Evolutionary conservation across 2,329 filamentous ascomycete genomes (phyloP), one percentile per base, ranked within the genome.

Genomic region (Talaromyces pinophilus): DNA sequence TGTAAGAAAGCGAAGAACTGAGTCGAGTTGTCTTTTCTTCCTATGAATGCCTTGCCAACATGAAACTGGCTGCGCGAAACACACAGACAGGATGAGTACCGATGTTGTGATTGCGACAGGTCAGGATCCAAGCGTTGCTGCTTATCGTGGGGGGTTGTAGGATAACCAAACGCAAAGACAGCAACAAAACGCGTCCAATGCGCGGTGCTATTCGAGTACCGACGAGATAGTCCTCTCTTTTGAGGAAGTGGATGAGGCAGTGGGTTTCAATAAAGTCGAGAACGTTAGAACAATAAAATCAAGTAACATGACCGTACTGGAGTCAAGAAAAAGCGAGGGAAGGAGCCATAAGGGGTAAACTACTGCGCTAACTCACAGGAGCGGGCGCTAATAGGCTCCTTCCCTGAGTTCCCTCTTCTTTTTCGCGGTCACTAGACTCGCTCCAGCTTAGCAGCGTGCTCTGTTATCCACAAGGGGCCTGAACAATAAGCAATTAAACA

Each of bases 291-390:
- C 13, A 25, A 30, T 19, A 28, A 30, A 15, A 8, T 40, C 13
- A 5, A 44, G 59, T 30, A 28, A 17, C 13, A 28, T 22, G 8
- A 46, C 44, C 44, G n/a, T 15, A 22, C 28, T 40, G 3, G 13
- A 28, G 46, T 22, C 19, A 40, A 62, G 60, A 22, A 48, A 59
- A 46, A 35, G 59, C 42, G 59, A 62, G 59, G 59, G 46, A 22
- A 30, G 46, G 52, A 40, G 33, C 35, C 62, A 64, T 57, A 64
- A 64, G 62, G 52, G 52, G 52, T 59, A 64, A 64, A 48, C 40
- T 63, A 8, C 19, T 42, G n/a, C 28, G n/a, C 33, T 57, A 57
- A 33, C 5, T 11, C 1, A 28, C 28, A 30, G 50, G 25, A 54
- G 50, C 61, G 48, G 61, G 48, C 61, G 61, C 61, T 55, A 55